phyloP scores from a whole-genome alignment of 2,329 filamentous ascomycete genomes.

The Neopestalotiopsis sp. region DNA sequence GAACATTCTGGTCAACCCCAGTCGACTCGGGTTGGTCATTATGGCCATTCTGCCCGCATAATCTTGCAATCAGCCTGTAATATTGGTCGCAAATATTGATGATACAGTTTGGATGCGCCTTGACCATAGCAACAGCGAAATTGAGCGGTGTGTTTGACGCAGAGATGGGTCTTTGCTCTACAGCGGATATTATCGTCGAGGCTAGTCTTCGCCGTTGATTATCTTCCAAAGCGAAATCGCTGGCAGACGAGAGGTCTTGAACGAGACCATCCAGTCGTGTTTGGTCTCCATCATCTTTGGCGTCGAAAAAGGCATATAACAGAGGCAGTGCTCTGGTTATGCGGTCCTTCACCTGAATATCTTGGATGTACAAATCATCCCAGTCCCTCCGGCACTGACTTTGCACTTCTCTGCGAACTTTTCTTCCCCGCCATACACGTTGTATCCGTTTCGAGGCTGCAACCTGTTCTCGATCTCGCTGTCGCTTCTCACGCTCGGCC shows the following conservation, averaged over 20 bases:
- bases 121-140: conserved; percentile 40
- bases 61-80: conserved; percentile 44
- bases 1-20: conserved; percentile 21
- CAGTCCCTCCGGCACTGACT: conserved; percentile 63
- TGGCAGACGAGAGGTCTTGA: conserved; percentile 40
- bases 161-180: conserved; percentile 31
- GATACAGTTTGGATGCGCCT: conserved; percentile 33
- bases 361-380: conserved; percentile 59
- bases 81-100: conserved; percentile 37
- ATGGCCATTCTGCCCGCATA: conserved; percentile 35
- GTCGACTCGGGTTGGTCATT: conserved; percentile 23
- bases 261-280: conserved; percentile 51
- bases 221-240: conserved; percentile 7
- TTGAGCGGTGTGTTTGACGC: conserved; percentile 38
- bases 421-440: conserved; percentile 80
- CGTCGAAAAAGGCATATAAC: conserved; percentile 55
- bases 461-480: conserved; percentile 78
- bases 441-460: conserved; percentile 79
- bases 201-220: conserved; percentile 31
- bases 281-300: conserved; percentile 50
- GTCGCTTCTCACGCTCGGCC: conserved; percentile 80
- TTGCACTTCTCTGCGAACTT: conserved; percentile 62
- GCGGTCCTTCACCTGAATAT: conserved; percentile 33
- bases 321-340: conserved; percentile 49
- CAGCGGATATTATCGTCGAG: conserved; percentile 30